Percentiles rank a stretch among this genome's conserved stretches.
phyloP scores from a whole-genome alignment of 768 basidiomycete genomes.

The Rickenella mellea region DNA sequence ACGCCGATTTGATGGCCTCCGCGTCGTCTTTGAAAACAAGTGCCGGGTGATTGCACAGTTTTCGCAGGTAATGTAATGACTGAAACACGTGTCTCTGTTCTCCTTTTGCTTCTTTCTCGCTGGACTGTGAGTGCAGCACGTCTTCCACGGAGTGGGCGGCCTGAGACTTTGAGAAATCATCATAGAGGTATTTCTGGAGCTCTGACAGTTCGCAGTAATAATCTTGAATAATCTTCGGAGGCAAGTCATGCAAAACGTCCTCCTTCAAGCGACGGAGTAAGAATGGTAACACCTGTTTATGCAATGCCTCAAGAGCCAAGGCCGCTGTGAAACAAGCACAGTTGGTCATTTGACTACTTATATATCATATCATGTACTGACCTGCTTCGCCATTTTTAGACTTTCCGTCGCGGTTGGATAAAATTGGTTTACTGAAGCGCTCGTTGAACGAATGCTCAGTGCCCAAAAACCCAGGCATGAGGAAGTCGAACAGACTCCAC shows the following conservation, averaged over 20 bases:
- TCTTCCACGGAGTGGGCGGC: slow-evolving; percentile 58
- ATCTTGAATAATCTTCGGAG: slow-evolving; percentile 99
- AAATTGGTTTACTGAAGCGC: slow-evolving; percentile 89
- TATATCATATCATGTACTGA: slow-evolving; percentile 27
- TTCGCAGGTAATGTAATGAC: slow-evolving; percentile 90
- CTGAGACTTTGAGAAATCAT: slow-evolving; percentile 79
- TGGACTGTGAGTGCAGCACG: slow-evolving; percentile 26
- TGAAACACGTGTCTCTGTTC: slow-evolving; percentile 91
- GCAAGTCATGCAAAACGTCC: slow-evolving; percentile 90
- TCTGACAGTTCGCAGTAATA: slow-evolving; percentile 98
- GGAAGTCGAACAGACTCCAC: slow-evolving; percentile 97
- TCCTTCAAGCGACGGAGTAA: slow-evolving; percentile 93
- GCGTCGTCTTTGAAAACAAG: slow-evolving; percentile 73
- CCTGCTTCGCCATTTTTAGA: slow-evolving; percentile 92
- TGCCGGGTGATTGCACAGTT: slow-evolving; percentile 95
- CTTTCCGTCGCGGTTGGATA: slow-evolving; percentile 92
- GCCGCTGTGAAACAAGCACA: slow-evolving; percentile 47
- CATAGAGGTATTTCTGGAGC: slow-evolving; percentile 88
- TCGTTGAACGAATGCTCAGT: slow-evolving; percentile 92
- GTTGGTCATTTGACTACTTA: neutral
- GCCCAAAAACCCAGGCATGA: slow-evolving; percentile 99
- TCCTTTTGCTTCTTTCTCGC: slow-evolving; percentile 19
- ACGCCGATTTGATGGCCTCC: slow-evolving; percentile 45
- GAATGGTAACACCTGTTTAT: slow-evolving; percentile 99
- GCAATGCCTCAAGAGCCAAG: slow-evolving; percentile 87